phyloP scores from a whole-genome alignment of 2,329 filamentous ascomycete species.

The Aspergillus brunneoviolaceus region DNA sequence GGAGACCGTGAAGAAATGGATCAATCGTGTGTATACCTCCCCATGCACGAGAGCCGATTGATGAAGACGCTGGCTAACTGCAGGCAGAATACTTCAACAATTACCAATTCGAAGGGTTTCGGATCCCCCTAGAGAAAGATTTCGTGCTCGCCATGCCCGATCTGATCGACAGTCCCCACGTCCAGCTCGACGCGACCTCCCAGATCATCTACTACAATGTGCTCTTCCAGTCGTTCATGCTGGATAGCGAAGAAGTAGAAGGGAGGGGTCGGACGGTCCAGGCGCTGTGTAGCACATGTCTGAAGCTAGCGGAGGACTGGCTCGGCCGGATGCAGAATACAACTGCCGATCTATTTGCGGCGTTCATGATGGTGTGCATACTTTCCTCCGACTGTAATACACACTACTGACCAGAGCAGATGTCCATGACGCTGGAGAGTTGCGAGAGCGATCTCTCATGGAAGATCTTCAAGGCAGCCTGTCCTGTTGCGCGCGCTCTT shows the following conservation, averaged over 20 bases:
- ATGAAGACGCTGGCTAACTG: too few species aligned
- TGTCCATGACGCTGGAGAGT: slow-evolving; percentile 17
- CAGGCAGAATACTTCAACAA: slow-evolving; percentile 8
- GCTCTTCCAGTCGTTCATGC: slow-evolving; percentile 14
- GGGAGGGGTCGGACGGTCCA: slow-evolving; percentile 7
- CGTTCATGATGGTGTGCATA: slow-evolving; percentile 15
- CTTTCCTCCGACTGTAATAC: too few species aligned
- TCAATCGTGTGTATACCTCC: slow-evolving; percentile 1
- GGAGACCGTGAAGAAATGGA: slow-evolving; percentile 8
- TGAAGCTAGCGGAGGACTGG: slow-evolving; percentile 12
- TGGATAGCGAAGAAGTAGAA: not conserved
- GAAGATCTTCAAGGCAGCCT: slow-evolving; percentile 13
- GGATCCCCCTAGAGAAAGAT: slow-evolving; percentile 11
- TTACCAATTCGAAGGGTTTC: slow-evolving; percentile 21
- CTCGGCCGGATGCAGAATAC: slow-evolving; percentile 12
- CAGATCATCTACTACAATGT: slow-evolving; percentile 18
- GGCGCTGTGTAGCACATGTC: slow-evolving; percentile 10
- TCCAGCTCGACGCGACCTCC: slow-evolving; percentile 14
- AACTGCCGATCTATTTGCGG: slow-evolving; percentile 14
- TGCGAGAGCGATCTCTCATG: slow-evolving; percentile 19
- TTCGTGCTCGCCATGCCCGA: slow-evolving; percentile 18
- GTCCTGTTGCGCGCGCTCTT: slow-evolving; percentile 12
- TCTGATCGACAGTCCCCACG: slow-evolving; percentile 17
- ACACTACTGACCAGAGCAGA: not conserved
- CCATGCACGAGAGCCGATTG: too few species aligned